These are phyloP conservation scores for Stromatinia cepivora DNA, from an alignment of 2,329 filamentous ascomycete species.

Conservation along the genomic window DNA sequence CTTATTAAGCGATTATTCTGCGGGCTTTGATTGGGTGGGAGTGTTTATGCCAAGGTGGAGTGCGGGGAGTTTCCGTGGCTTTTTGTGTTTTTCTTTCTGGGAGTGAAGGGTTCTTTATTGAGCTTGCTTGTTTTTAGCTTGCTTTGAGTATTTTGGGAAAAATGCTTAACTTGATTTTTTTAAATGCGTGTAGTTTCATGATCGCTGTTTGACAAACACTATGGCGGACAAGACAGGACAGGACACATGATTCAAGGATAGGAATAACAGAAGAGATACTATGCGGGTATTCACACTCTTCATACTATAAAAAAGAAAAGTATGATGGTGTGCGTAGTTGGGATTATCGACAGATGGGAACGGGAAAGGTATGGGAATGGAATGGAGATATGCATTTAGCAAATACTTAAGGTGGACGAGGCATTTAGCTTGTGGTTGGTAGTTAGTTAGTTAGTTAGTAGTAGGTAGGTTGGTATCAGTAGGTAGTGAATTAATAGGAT, in stretches of 20 bases:
- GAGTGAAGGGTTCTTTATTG: neutral
- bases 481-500: too few species aligned
- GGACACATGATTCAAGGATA: neutral
- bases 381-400: constrained; percentile 2
- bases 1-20: constrained; percentile 47
- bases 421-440: too few species aligned
- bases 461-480: too few species aligned
- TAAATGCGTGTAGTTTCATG: neutral
- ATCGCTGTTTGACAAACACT: neutral
- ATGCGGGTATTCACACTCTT: constrained; percentile 3
- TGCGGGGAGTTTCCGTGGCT: neutral
- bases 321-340: constrained; percentile 18
- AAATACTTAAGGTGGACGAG: neutral
- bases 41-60: neutral
- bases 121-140: neutral
- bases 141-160: neutral
- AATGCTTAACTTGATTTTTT: neutral
- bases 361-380: neutral
- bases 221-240: neutral
- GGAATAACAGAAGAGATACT: constrained; percentile 3
- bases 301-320: neutral
- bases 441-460: too few species aligned
- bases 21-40: neutral
- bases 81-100: neutral
- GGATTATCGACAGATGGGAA: neutral